Evolutionary conservation across 768 basidiomycete genomes (phyloP), one percentile per base, ranked within the genome.

Genomic region (Dendrothele bispora): DNA sequence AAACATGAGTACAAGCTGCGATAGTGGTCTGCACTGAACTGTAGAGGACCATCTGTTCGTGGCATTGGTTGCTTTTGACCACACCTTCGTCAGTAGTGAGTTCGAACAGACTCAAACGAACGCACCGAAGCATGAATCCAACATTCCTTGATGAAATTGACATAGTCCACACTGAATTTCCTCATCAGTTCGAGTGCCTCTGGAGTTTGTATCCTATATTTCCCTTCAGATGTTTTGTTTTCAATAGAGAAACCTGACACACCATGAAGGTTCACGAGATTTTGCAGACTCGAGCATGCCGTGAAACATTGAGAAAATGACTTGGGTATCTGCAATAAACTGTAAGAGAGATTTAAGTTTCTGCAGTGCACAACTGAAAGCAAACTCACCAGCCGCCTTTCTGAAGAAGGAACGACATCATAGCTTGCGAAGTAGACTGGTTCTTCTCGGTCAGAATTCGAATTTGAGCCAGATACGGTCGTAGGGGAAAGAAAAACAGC

Each of bases 251-350:
- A 24, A 39, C 29, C 41, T 17, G 34, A 12, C 27, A 25, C 67
- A 84, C 84, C 78, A 73, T 46, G 68, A 73, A 18, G 69, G 61
- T 22, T 72, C 66, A 39, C 72, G 67, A 5, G 53, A 56, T 34
- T 64, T 63, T 8, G 73, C 69, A 10, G 67, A 73, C 53, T 76
- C 78, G 11, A 80, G 54, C 36, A 88, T 60, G 52, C 82, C 81
- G 56, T 78, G 82, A 56, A 88, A 75, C 3, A 86, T 85, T 20
- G 81, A 72, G 60, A 88, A 90, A 24, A 90, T 85, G 22, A 88
- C 74, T 17, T 82, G 78, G 2, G 86, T 88, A 57, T 89, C 86
- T 48, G 84, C 80, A 37, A 90, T 73, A 60, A 91, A 88, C 88
- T 91, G 46, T 32, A 17, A 39, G 35, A 38, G 39, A 38, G 45